These are phyloP conservation scores for Serendipita vermifera DNA, from an alignment of 768 basidiomycete species.

Conservation along the genomic window DNA sequence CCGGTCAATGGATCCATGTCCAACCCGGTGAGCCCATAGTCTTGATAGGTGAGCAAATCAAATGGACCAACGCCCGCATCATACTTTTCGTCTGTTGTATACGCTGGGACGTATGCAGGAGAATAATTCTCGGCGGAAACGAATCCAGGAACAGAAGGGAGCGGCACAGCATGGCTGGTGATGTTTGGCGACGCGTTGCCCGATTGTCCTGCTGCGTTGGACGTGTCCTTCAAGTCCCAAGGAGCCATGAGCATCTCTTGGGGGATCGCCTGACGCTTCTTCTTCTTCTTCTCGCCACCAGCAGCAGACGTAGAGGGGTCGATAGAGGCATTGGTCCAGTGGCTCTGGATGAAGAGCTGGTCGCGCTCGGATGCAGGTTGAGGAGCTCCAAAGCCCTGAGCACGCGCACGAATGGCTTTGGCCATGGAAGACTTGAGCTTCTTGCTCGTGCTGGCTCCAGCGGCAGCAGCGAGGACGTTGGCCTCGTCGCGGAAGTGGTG, in stretches of 20 bases:
- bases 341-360: slow-evolving; percentile 3
- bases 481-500: background rate
- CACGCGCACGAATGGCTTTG: background rate
- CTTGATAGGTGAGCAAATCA: background rate
- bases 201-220: background rate
- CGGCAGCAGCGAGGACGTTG: background rate
- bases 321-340: background rate
- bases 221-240: background rate
- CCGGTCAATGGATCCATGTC: too few species aligned
- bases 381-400: background rate
- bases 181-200: too few species aligned
- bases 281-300: background rate
- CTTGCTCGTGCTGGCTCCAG: background rate
- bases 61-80: background rate
- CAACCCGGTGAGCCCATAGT: background rate
- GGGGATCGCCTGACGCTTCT: background rate
- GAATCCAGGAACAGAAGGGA: background rate
- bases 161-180: background rate
- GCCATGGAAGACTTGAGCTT: slow-evolving; percentile 1
- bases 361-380: background rate
- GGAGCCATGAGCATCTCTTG: background rate
- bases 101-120: background rate
- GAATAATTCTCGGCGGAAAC: background rate
- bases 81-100: slow-evolving; percentile 7
- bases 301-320: background rate